phyloP scores from a whole-genome alignment of 306 rosid species.

The Mimosa bimucronata region DNA sequence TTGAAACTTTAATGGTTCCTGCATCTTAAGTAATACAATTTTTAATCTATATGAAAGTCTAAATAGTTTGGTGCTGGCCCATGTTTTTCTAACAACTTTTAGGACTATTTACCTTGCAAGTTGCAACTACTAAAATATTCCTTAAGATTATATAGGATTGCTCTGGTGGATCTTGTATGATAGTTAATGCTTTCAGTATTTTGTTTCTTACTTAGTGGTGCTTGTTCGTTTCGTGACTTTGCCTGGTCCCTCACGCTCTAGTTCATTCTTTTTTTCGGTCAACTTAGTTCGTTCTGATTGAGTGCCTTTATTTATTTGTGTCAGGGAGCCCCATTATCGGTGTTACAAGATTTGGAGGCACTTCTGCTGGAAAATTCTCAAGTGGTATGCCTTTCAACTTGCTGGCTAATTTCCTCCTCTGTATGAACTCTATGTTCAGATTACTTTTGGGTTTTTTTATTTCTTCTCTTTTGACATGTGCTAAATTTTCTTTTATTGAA shows the following conservation, averaged over 20 bases:
- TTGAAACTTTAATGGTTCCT: conserved; percentile 14
- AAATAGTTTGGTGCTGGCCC: conserved; percentile 7
- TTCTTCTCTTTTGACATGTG: conserved; percentile 14
- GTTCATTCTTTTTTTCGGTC: too few relatives aligned
- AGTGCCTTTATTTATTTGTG: conserved; percentile 38
- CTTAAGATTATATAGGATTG: not conserved
- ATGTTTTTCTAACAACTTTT: not conserved
- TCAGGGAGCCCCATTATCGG: conserved; percentile 76
- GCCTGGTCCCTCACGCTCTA: not conserved
- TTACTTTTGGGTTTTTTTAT: conserved; percentile 18
- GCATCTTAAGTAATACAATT: conserved; percentile 29
- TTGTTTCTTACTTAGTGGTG: conserved; percentile 15
- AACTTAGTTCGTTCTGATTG: conserved; percentile 31
- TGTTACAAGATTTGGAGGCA: conserved; percentile 77
- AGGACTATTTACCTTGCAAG: not conserved
- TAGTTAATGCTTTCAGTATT: not conserved
- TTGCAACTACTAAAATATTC: not conserved
- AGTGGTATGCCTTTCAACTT: conserved; percentile 60
- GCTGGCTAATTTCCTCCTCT: conserved; percentile 7
- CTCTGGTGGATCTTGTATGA: not conserved
- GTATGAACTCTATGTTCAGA: conserved; percentile 14
- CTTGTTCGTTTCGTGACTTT: conserved; percentile 32
- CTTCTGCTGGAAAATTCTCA: conserved; percentile 71
- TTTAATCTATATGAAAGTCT: not conserved
- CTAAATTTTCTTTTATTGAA: not conserved